A percentile compares a stretch with the other conserved stretches of the same genome.
These are phyloP conservation scores for Avena eriantha DNA, from an alignment of 176 grass and related monocot genomes.

Conservation along the genomic window DNA sequence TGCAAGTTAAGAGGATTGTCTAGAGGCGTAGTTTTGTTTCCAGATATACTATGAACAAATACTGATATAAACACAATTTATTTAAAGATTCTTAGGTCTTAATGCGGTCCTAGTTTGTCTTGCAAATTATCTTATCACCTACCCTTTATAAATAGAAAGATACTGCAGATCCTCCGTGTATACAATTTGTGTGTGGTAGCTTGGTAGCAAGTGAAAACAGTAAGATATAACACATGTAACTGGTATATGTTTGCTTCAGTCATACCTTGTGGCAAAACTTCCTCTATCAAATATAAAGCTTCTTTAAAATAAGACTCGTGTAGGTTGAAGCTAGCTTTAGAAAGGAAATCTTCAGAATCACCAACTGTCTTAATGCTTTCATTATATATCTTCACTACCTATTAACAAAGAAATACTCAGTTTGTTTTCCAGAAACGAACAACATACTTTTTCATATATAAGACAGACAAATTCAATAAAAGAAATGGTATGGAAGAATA, in stretches of 20 bases:
- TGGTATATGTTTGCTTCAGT: slow-evolving; percentile 1
- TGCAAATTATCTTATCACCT: slow-evolving; percentile 23
- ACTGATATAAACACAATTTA: background rate
- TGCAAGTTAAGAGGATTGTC: slow-evolving; percentile 24
- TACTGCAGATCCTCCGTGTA: background rate
- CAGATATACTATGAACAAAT: slow-evolving; percentile 24
- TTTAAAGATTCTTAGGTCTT: background rate
- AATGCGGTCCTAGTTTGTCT: slow-evolving; percentile 6
- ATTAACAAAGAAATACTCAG: slow-evolving; percentile 32
- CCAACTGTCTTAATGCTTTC: slow-evolving; percentile 45
- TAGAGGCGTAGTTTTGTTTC: slow-evolving; percentile 26
- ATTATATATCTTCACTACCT: slow-evolving; percentile 58
- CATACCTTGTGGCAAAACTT: slow-evolving; percentile 62
- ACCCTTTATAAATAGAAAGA: slow-evolving; percentile 20
- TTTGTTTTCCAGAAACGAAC: slow-evolving; percentile 14
- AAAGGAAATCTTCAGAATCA: slow-evolving; percentile 53
- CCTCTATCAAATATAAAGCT: slow-evolving; percentile 50
- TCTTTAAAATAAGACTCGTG: slow-evolving; percentile 59
- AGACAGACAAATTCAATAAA: slow-evolving; percentile 25
- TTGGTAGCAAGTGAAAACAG: slow-evolving; percentile 9
- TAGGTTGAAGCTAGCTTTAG: slow-evolving; percentile 52
- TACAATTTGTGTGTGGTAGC: background rate
- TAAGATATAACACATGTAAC: background rate
- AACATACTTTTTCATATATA: slow-evolving; percentile 15
- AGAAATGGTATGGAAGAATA: slow-evolving; percentile 2